phyloP scores from a whole-genome alignment of 331 rosid genomes.

The Prunus yedoensis region DNA sequence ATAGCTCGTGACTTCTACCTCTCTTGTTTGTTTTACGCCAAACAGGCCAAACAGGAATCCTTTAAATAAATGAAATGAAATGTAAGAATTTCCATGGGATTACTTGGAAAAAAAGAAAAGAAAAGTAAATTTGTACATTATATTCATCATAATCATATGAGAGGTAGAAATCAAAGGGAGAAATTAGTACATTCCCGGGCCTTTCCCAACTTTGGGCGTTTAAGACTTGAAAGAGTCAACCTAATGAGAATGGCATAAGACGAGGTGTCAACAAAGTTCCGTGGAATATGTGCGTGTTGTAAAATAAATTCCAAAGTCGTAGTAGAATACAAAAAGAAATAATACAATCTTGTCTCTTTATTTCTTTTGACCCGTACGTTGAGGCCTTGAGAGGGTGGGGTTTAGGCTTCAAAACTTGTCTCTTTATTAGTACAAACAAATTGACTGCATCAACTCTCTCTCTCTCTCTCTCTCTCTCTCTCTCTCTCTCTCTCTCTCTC shows the following conservation, averaged over 20 bases:
- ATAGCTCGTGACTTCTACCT: too few relatives aligned
- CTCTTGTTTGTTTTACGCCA: too few relatives aligned
- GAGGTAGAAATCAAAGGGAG: too few relatives aligned
- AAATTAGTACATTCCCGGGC: too few relatives aligned
- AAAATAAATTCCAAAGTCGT: neutral
- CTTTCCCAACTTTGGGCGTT: too few relatives aligned
- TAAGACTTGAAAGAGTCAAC: neutral
- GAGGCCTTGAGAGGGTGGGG: conserved; percentile 5
- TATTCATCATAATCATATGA: too few relatives aligned
- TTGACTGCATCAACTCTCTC: neutral
- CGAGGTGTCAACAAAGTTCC: conserved; percentile 7
- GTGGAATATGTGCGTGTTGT: neutral
- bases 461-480: neutral
- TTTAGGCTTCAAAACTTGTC: neutral
- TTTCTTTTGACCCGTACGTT: conserved; percentile 4
- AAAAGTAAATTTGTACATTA: too few relatives aligned
- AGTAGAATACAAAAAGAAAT: conserved; percentile 11
- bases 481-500: too few relatives aligned
- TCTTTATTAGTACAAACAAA: neutral
- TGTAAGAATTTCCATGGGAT: too few relatives aligned
- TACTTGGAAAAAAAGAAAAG: too few relatives aligned
- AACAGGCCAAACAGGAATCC: too few relatives aligned
- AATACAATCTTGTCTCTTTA: conserved; percentile 9
- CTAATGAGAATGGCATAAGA: neutral
- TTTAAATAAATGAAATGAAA: too few relatives aligned